Base-by-base conservation (phyloP, 139 green algal genomes). In the Chlorella sp. region DNA sequence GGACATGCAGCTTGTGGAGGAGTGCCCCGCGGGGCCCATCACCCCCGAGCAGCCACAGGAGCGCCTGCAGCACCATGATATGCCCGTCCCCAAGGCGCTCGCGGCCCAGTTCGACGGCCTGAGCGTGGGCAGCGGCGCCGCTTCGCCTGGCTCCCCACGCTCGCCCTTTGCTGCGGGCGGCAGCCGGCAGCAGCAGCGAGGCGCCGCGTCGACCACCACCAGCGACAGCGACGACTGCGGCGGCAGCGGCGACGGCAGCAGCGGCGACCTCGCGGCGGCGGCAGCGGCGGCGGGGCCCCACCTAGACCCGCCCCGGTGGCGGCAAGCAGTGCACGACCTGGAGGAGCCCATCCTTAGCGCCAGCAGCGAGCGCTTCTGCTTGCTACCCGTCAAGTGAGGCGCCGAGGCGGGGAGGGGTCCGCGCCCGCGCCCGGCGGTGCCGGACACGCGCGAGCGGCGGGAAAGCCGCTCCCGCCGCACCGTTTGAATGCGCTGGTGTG, bases 351-450 rank as follows among this genome's bases (percentile, higher is more conserved):
- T 90, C 62, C 68, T 90, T n/a, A 56, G 70, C n/a, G 3, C 85
- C 13, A 86, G 80, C 73, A 67, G 56, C 32, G 87, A 85, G 34
- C 75, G 87, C 15, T 90, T 90, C 65, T 90, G 87, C 82, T 44
- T 90, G 3, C 56, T 90, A 12, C 87, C 87, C 60, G 64, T 90
- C 82, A 88, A 88, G 76, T 90, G 69, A 78, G 86, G 44, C 44
- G 44, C 44, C 44, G 44, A 16, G 44, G 44, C 9, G 44, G 44
- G 44, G 7, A 51, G 44, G 7, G 6, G 44, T 9, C 7, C 44
- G 7, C 6, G 44, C 44, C 7, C 44, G 9, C 44, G 44, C 44
- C 7, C 44, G 7, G 44, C 7, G 44, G 44, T 51, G 44, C 44
- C 44, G 6, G 44, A 51, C 44, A 51, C 9, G 44, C 44, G 44